Conservation (phyloP, 495 filamentous ascomycete genomes). For the Penicillium cataractarum region DNA sequence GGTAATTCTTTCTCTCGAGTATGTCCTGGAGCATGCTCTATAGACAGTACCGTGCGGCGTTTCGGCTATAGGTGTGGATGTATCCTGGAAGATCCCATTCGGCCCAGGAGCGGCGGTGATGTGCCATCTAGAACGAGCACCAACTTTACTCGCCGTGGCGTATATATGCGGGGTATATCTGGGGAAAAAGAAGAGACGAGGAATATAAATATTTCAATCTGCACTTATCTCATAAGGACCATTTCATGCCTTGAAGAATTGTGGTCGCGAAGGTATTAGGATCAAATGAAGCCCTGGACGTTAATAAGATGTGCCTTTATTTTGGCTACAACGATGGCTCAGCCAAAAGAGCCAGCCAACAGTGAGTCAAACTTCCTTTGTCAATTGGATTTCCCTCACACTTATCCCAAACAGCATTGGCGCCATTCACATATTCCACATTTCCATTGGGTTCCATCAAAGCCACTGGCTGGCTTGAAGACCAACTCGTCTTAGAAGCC, state of each 20-base stretch:
- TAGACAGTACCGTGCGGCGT: background rate
- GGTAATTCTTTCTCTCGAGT: background rate
- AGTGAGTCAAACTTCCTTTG: background rate
- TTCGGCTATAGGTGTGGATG: no score
- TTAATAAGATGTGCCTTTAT: background rate
- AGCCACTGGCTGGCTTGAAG: conserved; percentile 62
- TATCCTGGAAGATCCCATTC: no score
- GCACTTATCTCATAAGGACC: no score
- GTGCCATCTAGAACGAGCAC: no score
- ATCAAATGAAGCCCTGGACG: background rate
- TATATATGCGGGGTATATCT: background rate
- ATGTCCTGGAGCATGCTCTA: background rate
- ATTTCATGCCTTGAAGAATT: no score
- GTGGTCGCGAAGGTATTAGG: no score
- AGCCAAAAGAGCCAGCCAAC: background rate
- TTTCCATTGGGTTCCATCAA: conserved; percentile 61
- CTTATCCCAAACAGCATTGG: conserved; percentile 22
- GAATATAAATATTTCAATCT: background rate
- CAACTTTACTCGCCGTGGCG: background rate
- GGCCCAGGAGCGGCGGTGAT: no score
- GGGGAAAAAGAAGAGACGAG: background rate
- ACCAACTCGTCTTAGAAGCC: conserved; percentile 55
- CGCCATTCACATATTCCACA: conserved; percentile 47
- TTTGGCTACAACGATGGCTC: background rate
- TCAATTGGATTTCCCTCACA: background rate